Evolutionary conservation across 768 basidiomycete species (phyloP), one percentile per base, ranked within the genome.

Genomic region (Astraeus odoratus): DNA sequence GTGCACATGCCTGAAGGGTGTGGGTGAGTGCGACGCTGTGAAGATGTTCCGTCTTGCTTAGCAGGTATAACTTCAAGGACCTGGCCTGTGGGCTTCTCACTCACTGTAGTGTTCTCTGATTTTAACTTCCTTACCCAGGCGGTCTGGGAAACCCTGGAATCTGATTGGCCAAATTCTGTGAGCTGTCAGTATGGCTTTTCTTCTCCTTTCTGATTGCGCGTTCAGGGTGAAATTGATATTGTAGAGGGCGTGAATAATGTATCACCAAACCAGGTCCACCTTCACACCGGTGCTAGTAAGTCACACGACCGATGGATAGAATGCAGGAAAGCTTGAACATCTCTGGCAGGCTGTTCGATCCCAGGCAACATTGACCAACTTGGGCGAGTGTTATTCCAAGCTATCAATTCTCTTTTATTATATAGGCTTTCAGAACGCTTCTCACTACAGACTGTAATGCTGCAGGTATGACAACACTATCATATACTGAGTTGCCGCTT

Each of bases 281-380:
- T 84, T 30, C 83, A 84, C 57, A 82, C 81, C 5, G 66, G 64
- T 44, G 51, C 75, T 10, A 65, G 77, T 73, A 46, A 38, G 66
- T 42, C 25, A 4, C n/a, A n/a, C n/a, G 12, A 24, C 8, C 33
- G 18, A n/a, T 15, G 6, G 10, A 9, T 19, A 16, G 10, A 13
- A 30, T 4, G 9, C 18, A 3, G n/a, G 36, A 27, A 29, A 19
- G 18, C 22, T 23, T 46, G n/a, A 44, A 16, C 10, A 7, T n/a
- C 20, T 12, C n/a, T n/a, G n/a, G 30, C 5, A 63, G 63, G 45
- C 34, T 64, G 63, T 33, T 45, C 57, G 4, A 66, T 64, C 8
- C 63, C 63, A 1, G 42, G 45, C 4, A 51, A 51, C 29, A 42
- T 53, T 15, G 34, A 20, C 1, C 57, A 64, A 15, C 55, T 57